A percentile compares a stretch with the other conserved stretches of the same genome.
Conservation (phyloP, 768 basidiomycete species). For the Suillus spraguei region DNA sequence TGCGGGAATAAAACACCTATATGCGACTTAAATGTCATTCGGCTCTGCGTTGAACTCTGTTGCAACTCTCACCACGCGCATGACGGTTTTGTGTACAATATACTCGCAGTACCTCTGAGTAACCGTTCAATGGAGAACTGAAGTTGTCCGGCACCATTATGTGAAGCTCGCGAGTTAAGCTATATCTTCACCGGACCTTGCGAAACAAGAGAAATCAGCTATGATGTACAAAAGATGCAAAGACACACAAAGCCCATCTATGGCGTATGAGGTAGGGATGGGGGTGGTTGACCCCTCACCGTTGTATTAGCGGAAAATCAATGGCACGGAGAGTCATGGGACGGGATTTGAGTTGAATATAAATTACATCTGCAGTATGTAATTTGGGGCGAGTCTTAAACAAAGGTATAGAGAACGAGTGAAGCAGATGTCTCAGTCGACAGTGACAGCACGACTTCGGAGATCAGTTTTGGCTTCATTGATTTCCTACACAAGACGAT, state of each 20-base stretch:
- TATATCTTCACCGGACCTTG: neutral
- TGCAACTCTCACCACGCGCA: neutral
- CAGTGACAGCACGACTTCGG: constrained; percentile 58
- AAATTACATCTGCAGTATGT: neutral
- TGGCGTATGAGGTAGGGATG: neutral
- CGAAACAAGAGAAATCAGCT: neutral
- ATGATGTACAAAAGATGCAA: neutral
- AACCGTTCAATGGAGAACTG: neutral
- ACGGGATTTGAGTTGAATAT: neutral
- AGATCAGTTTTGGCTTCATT: constrained; percentile 58
- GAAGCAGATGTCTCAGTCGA: constrained; percentile 43
- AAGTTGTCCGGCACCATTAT: neutral
- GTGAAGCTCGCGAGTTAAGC: neutral
- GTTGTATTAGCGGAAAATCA: neutral
- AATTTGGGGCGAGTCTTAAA: neutral
- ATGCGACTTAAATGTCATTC: neutral
- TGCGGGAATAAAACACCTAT: neutral
- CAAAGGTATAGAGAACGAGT: neutral
- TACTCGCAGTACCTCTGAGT: neutral
- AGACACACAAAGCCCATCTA: neutral
- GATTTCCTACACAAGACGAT: constrained; percentile 51
- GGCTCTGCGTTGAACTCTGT: neutral
- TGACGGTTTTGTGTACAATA: neutral
- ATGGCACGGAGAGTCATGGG: neutral
- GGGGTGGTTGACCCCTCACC: neutral